These are phyloP conservation scores for Termitomyces sp. DNA, from an alignment of 768 basidiomycete genomes.

Conservation along the genomic window DNA sequence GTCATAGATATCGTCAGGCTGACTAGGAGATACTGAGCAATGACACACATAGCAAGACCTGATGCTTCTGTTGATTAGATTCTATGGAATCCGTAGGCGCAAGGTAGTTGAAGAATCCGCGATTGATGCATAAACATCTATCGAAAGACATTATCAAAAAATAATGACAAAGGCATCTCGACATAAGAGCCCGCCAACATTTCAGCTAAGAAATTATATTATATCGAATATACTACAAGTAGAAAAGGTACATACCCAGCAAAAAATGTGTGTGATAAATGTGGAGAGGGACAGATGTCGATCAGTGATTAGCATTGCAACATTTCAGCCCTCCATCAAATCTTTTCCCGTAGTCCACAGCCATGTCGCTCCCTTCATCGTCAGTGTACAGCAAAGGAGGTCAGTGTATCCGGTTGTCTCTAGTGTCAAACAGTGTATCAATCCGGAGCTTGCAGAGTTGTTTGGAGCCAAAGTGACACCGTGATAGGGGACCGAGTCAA, in stretches of 20 bases:
- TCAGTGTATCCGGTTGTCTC: background rate
- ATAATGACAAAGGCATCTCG: background rate
- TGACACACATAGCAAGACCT: background rate
- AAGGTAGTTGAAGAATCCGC: background rate
- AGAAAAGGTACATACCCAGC: background rate
- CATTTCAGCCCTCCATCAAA: background rate
- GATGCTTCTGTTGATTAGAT: background rate
- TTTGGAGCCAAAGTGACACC: background rate
- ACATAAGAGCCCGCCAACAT: background rate
- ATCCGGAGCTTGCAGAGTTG: background rate
- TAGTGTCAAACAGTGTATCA: background rate
- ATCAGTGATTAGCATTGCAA: background rate
- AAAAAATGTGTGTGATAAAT: no score
- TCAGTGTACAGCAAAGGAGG: background rate
- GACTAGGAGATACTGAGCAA: background rate
- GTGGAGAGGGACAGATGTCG: background rate
- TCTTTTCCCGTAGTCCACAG: background rate
- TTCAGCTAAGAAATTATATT: background rate
- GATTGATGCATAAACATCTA: background rate
- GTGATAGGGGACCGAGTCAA: background rate
- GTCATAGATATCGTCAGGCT: background rate
- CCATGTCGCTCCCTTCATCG: background rate
- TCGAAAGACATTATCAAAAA: background rate
- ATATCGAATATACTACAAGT: background rate
- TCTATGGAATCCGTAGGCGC: background rate